Conservation (phyloP, 257 asterid species). For the Marsdenia floribunda region DNA sequence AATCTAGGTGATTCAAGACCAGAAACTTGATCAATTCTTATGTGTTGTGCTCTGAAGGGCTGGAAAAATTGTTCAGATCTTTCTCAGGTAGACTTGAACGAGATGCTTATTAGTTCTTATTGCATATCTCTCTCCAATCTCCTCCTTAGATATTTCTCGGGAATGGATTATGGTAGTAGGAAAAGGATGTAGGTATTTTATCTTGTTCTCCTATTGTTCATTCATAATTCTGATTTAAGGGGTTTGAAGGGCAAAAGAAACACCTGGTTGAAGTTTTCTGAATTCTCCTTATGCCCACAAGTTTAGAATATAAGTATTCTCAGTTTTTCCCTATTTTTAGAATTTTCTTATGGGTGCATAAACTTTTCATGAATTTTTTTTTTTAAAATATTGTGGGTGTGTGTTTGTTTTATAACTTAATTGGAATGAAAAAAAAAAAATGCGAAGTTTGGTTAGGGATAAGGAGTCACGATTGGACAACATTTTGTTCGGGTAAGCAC, state of each 20-base stretch:
- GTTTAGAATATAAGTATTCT: neutral
- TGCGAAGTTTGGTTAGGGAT: no score
- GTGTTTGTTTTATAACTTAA: no score
- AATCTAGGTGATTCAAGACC: conserved; percentile 1
- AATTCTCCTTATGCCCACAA: neutral
- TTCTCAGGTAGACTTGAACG: neutral
- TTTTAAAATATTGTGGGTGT: neutral
- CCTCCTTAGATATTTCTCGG: neutral
- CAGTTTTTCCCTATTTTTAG: neutral
- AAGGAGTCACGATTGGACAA: no score
- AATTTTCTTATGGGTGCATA: neutral
- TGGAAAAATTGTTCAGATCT: neutral
- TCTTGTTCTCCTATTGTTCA: neutral
- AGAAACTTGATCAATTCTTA: neutral
- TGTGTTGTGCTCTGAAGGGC: neutral
- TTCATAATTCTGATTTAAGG: neutral
- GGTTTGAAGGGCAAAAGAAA: neutral
- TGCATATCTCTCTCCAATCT: neutral
- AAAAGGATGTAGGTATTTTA: neutral
- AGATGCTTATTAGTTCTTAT: neutral
- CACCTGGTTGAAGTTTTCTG: neutral
- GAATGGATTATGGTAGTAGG: neutral
- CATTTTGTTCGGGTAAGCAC: no score
- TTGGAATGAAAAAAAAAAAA: no score
- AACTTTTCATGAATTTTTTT: neutral